Conservation (phyloP, 1,284 basidiomycete genomes). For the Boletus mariae region DNA sequence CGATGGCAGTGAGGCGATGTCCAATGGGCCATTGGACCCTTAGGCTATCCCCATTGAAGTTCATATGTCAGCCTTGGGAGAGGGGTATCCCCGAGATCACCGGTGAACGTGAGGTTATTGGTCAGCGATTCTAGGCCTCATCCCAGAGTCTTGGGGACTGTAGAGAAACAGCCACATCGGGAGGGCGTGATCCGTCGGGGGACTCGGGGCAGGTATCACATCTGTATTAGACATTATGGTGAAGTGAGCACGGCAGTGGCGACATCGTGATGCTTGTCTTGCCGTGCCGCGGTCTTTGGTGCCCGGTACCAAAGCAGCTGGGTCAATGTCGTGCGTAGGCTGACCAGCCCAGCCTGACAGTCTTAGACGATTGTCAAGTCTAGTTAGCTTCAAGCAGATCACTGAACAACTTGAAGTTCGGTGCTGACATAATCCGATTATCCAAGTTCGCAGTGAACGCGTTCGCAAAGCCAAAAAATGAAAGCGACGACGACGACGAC, state of each 20-base stretch:
- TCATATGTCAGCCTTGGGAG: not conserved
- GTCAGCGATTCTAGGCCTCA: too few relatives aligned
- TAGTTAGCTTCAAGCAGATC: too few relatives aligned
- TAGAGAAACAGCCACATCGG: not conserved
- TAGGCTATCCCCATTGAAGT: not conserved
- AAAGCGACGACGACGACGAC: conserved; percentile 37
- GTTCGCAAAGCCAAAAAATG: conserved; percentile 23
- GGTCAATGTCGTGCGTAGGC: not conserved
- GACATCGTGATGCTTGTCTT: not conserved
- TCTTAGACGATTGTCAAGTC: too few relatives aligned
- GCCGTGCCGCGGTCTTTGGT: too few relatives aligned
- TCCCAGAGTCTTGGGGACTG: not conserved
- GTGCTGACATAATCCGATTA: conserved; percentile 10
- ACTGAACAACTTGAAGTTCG: too few relatives aligned
- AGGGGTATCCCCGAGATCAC: not conserved
- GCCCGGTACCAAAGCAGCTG: not conserved
- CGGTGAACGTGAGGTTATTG: not conserved
- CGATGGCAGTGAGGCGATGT: not conserved
- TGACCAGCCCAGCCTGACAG: too few relatives aligned
- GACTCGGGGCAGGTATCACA: not conserved
- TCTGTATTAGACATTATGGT: not conserved
- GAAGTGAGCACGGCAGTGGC: not conserved
- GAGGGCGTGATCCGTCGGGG: not conserved
- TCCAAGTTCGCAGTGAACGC: not conserved
- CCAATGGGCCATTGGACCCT: not conserved